Conservation (phyloP, 129 eudicot genomes). For the Gnaphalium uliginosum region DNA sequence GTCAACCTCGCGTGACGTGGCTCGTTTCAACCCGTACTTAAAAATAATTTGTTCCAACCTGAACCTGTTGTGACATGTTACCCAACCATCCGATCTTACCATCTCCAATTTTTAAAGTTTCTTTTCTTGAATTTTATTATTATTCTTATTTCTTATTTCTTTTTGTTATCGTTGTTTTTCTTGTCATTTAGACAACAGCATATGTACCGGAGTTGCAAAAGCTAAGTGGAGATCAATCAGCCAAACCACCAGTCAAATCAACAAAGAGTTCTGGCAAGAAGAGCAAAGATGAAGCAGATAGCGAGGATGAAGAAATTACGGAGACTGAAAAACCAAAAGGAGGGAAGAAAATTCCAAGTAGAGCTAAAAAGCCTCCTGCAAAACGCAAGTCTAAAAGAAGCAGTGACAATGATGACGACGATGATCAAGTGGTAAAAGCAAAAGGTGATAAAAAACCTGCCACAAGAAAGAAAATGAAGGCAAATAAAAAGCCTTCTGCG, state of each 20-base stretch:
- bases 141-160: background rate
- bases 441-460: conserved; percentile 31
- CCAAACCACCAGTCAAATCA: conserved; percentile 49
- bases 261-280: conserved; percentile 33
- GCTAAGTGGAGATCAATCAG: conserved; percentile 61
- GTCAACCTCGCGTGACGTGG: too few relatives aligned
- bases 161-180: conserved; percentile 2
- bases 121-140: background rate
- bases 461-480: conserved; percentile 24
- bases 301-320: conserved; percentile 40
- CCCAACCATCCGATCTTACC: background rate
- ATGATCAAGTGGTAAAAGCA: conserved; percentile 8
- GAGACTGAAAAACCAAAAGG: conserved; percentile 39
- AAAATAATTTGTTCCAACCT: too few relatives aligned
- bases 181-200: conserved; percentile 68
- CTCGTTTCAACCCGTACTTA: too few relatives aligned
- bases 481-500: conserved; percentile 37
- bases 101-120: background rate
- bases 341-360: conserved; percentile 39
- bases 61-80: too few relatives aligned
- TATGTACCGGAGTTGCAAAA: conserved; percentile 90
- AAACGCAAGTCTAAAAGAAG: conserved; percentile 39
- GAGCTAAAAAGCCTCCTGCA: conserved; percentile 46
- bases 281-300: conserved; percentile 36
- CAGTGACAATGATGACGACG: conserved; percentile 21